Conservation (phyloP, 2,329 filamentous ascomycete species). For the Plectosphaerella cucumerina region DNA sequence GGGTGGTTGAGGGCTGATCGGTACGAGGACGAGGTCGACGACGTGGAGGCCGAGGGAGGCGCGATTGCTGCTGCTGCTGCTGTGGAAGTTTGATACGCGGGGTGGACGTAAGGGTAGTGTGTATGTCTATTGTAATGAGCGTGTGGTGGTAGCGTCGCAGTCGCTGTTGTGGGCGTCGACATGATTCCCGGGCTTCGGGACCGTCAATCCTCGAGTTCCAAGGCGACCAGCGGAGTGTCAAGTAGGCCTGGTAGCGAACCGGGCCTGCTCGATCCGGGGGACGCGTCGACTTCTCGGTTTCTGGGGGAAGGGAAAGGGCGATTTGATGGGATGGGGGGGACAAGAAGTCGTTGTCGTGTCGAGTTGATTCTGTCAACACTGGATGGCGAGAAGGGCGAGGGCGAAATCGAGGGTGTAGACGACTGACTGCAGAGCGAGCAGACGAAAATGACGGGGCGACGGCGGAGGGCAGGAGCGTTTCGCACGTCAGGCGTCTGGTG, state of each 20-base stretch:
- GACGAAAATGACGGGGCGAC: slow-evolving; percentile 1
- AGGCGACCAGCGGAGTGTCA: not conserved
- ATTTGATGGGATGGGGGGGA: not conserved
- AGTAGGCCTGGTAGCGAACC: slow-evolving; percentile 7
- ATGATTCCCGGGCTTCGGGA: slow-evolving; percentile 38
- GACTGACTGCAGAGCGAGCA: not conserved
- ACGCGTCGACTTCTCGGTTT: not conserved
- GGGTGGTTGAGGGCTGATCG: too few species aligned
- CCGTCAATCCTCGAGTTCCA: too few species aligned
- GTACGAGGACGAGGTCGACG: not conserved
- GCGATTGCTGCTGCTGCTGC: slow-evolving; percentile 31
- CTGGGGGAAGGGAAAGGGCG: slow-evolving; percentile 2
- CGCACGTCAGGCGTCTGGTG: not conserved
- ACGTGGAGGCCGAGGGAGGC: slow-evolving; percentile 14
- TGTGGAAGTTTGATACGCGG: slow-evolving; percentile 45
- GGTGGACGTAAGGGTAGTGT: slow-evolving; percentile 58
- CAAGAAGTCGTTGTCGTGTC: slow-evolving; percentile 1
- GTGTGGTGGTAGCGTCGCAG: slow-evolving; percentile 28
- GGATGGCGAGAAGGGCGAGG: slow-evolving; percentile 2
- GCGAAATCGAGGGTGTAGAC: not conserved
- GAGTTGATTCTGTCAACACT: not conserved
- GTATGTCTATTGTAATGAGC: slow-evolving; percentile 56
- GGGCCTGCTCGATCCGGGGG: too few species aligned
- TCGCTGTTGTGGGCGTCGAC: slow-evolving; percentile 66
- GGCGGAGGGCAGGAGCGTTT: not conserved